These are phyloP conservation scores for Leccinum barrowsii DNA, from an alignment of 768 basidiomycete genomes.

Conservation along the genomic window DNA sequence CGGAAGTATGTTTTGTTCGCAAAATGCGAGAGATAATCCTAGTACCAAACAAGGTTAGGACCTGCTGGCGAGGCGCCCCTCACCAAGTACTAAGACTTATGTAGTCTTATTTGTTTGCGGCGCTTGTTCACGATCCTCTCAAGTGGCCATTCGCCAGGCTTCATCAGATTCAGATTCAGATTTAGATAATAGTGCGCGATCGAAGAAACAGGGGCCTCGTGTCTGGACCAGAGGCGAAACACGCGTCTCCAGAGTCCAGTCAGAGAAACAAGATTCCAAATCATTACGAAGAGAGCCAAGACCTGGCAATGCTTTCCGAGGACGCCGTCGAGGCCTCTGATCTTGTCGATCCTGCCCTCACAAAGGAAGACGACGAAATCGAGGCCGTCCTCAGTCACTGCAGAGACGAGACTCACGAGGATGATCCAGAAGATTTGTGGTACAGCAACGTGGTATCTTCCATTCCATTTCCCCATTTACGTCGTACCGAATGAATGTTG, in stretches of 20 bases:
- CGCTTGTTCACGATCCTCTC: slow-evolving; percentile 10
- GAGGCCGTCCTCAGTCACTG: slow-evolving; percentile 86
- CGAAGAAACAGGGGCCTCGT: slow-evolving; percentile 78
- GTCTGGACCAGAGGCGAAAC: slow-evolving; percentile 58
- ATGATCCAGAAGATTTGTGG: slow-evolving; percentile 79
- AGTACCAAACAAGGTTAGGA: no score
- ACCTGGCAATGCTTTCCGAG: slow-evolving; percentile 65
- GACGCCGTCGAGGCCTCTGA: slow-evolving; percentile 48
- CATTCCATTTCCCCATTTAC: neutral
- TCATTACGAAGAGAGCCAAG: slow-evolving; percentile 73
- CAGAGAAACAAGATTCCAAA: slow-evolving; percentile 78
- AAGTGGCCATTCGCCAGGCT: slow-evolving; percentile 51
- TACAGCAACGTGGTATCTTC: slow-evolving; percentile 76
- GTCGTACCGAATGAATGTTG: slow-evolving; percentile 9
- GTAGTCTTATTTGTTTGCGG: neutral
- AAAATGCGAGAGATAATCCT: no score
- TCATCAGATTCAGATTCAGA: slow-evolving; percentile 65
- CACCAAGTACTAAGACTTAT: no score
- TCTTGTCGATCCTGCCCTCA: slow-evolving; percentile 50
- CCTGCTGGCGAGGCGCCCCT: no score
- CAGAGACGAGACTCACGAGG: slow-evolving; percentile 79
- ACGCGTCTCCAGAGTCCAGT: slow-evolving; percentile 55
- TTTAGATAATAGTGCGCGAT: slow-evolving; percentile 80
- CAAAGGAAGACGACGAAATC: slow-evolving; percentile 78
- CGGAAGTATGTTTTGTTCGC: no score